Evolutionary conservation across 108 stramenopile species (phyloP).

Genomic region (Conticribra weissflogii): DNA sequence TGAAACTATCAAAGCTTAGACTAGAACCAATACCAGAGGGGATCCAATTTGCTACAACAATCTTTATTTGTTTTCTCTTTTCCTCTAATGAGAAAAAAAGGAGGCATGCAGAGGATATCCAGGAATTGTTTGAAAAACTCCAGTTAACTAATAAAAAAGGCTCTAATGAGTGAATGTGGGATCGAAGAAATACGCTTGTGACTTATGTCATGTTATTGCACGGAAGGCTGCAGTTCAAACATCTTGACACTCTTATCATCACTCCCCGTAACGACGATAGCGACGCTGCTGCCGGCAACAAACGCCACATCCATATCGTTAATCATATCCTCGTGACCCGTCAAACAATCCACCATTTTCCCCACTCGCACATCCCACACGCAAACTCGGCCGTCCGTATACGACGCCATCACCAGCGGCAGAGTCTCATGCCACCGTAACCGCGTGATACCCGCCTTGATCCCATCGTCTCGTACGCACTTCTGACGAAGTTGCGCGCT

Average conservation of each 20-base stretch:
- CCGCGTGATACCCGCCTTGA: slow-evolving; percentile 66
- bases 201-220: neutral
- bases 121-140: no score
- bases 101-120: no score
- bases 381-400: slow-evolving; percentile 79
- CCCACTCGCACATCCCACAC: slow-evolving; percentile 94
- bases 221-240: slow-evolving; percentile 48
- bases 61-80: no score
- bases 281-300: slow-evolving; percentile 35
- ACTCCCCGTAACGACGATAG: slow-evolving; percentile 73
- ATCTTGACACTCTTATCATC: slow-evolving; percentile 84
- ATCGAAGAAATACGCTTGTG: no score
- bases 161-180: no score
- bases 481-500: slow-evolving; percentile 37
- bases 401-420: slow-evolving; percentile 75
- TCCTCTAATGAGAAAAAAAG: no score
- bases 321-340: slow-evolving; percentile 88
- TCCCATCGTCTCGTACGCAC: slow-evolving; percentile 22
- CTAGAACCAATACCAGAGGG: no score
- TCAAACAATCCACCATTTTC: slow-evolving; percentile 54
- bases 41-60: no score
- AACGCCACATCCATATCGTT: slow-evolving; percentile 72
- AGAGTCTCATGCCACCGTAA: slow-evolving; percentile 82
- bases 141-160: no score
- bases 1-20: no score